Conservation (phyloP, 768 basidiomycete species). For the Trametes meyenii region DNA sequence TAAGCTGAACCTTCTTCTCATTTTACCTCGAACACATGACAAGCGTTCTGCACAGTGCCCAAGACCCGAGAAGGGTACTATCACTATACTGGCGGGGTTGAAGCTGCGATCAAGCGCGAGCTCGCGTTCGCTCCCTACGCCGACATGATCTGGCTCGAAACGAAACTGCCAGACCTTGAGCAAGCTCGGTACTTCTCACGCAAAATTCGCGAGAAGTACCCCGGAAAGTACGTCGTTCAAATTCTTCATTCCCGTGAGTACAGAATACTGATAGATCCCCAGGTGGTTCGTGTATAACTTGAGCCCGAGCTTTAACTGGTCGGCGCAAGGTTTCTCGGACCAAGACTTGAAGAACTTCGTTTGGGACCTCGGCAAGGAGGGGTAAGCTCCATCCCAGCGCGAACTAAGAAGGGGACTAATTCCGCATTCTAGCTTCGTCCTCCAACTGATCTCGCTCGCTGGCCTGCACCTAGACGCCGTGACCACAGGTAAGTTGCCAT, state of each 20-base stretch:
- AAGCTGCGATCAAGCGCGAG: conserved; percentile 80
- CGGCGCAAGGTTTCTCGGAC: conserved; percentile 81
- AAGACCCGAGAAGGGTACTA: conserved; percentile 92
- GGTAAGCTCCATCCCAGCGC: conserved; percentile 44
- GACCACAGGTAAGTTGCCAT: conserved; percentile 57
- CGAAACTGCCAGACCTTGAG: conserved; percentile 81
- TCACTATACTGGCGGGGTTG: conserved; percentile 80
- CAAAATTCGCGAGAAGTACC: conserved; percentile 69
- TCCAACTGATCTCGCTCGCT: conserved; percentile 87
- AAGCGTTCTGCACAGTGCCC: conserved; percentile 52
- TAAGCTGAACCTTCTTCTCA: conserved; percentile 40
- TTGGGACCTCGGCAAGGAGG: conserved; percentile 90
- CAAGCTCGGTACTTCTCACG: conserved; percentile 80
- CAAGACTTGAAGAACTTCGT: conserved; percentile 80
- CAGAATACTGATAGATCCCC: conserved; percentile 6
- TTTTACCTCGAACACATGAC: background rate
- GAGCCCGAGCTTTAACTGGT: conserved; percentile 94
- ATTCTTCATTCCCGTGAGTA: too few species aligned
- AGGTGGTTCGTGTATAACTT: conserved; percentile 93
- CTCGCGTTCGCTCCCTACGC: conserved; percentile 83
- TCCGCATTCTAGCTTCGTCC: conserved; percentile 62
- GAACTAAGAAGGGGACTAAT: conserved; percentile 14
- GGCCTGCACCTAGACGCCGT: conserved; percentile 88
- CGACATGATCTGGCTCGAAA: conserved; percentile 93
- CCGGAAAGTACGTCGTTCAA: conserved; percentile 58